These are phyloP conservation scores for Trypanosoma brucei DNA, from an alignment of 208 protist genomes.

Conservation along the genomic window DNA sequence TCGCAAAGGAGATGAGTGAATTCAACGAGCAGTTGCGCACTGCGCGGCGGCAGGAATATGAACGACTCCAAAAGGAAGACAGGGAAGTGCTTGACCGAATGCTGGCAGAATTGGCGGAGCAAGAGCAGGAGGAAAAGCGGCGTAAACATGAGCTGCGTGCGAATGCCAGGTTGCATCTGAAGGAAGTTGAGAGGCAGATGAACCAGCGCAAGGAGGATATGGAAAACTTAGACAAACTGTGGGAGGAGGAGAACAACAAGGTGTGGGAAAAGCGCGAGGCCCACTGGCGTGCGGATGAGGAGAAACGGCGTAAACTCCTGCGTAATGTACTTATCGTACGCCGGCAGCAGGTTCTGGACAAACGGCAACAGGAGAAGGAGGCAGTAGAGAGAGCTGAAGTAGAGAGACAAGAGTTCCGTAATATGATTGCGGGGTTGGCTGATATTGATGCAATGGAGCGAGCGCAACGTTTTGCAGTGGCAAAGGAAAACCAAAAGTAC, in stretches of 20 bases:
- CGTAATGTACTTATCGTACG: constrained; percentile 71
- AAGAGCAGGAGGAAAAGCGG: constrained; percentile 34
- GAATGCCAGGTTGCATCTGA: constrained; percentile 34
- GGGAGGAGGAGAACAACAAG: constrained; percentile 74
- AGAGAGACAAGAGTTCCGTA: constrained; percentile 52
- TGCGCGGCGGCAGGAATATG: constrained; percentile 73
- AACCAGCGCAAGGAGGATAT: constrained; percentile 44
- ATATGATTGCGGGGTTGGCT: constrained; percentile 25
- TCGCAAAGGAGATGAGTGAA: constrained; percentile 65
- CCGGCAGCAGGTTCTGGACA: constrained; percentile 76
- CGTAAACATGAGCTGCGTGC: constrained; percentile 34
- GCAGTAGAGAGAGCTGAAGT: constrained; percentile 28
- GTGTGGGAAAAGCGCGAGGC: constrained; percentile 81
- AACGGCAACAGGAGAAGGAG: constrained; percentile 38
- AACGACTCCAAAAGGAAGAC: constrained; percentile 61
- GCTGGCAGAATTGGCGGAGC: constrained; percentile 45
- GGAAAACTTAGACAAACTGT: constrained; percentile 61
- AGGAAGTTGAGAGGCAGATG: constrained; percentile 42
- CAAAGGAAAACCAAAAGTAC: constrained; percentile 68
- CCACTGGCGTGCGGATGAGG: constrained; percentile 59
- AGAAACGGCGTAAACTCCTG: constrained; percentile 51
- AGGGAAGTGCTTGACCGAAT: constrained; percentile 57
- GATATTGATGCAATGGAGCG: constrained; percentile 37
- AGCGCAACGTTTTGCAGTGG: constrained; percentile 30
- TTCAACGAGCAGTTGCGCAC: constrained; percentile 65